A percentile compares a stretch with the other conserved stretches of the same genome.
Conservation (phyloP, 2,329 filamentous ascomycete genomes). For the Trichoderma brevicompactum region DNA sequence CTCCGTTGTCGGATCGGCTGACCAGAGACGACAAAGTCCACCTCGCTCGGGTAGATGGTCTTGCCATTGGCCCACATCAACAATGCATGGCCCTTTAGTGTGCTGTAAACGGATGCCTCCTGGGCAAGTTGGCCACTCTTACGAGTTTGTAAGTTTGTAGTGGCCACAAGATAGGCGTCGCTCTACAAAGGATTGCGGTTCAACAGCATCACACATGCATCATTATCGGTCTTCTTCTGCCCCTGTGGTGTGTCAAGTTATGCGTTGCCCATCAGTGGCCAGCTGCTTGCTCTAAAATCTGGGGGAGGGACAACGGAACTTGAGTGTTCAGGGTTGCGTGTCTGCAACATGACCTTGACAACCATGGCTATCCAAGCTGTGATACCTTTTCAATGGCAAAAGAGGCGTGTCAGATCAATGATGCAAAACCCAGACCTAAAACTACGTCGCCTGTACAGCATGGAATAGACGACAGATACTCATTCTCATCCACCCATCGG, state of each 20-base stretch:
- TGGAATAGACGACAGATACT: neutral
- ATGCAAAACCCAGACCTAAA: neutral
- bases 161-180: neutral
- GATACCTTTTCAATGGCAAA: conserved; percentile 19
- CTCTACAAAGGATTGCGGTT: neutral
- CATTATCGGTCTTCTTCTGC: neutral
- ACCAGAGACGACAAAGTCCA: conserved; percentile 29
- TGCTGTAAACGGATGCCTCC: conserved; percentile 5
- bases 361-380: conserved; percentile 23
- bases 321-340: conserved; percentile 9
- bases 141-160: neutral
- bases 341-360: conserved; percentile 26
- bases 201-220: neutral
- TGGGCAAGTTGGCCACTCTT: neutral
- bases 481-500: neutral
- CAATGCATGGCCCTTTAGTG: conserved; percentile 20
- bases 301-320: conserved; percentile 12
- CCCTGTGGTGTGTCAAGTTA: neutral
- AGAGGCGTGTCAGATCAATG: neutral
- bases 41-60: conserved; percentile 39
- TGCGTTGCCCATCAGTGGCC: neutral
- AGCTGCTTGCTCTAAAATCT: neutral
- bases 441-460: neutral
- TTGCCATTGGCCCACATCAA: conserved; percentile 37
- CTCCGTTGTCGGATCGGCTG: conserved; percentile 29